phyloP scores from a whole-genome alignment of 306 rosid species.

The Psophocarpus tetragonolobus region DNA sequence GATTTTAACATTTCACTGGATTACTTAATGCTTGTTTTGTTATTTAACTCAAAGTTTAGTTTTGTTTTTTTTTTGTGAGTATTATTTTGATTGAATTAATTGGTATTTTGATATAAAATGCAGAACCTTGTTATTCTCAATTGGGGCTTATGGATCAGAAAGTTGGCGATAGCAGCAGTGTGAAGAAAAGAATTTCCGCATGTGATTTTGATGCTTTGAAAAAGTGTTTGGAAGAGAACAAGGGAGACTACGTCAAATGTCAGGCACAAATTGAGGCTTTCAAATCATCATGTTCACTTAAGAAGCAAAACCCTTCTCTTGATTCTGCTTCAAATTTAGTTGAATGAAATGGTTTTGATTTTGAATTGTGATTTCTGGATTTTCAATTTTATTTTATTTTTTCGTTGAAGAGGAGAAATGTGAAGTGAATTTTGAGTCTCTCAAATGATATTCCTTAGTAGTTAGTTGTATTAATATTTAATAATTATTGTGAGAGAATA shows the following conservation, averaged over 20 bases:
- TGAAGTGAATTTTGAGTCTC: neutral
- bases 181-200: constrained; percentile 53
- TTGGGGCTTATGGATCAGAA: constrained; percentile 50
- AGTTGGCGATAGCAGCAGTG: constrained; percentile 28
- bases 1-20: neutral
- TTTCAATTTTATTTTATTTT: neutral
- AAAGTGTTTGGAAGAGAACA: constrained; percentile 89
- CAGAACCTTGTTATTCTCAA: constrained; percentile 25
- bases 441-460: neutral
- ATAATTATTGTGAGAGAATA: constrained; percentile 13
- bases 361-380: constrained; percentile 10
- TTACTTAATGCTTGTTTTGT: neutral
- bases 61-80: neutral
- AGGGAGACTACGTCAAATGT: constrained; percentile 81
- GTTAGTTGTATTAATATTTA: constrained; percentile 11
- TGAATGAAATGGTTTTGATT: neutral
- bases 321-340: constrained; percentile 35
- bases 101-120: constrained; percentile 27
- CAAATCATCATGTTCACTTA: constrained; percentile 65
- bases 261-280: constrained; percentile 81
- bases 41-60: constrained; percentile 9
- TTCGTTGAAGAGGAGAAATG: neutral
- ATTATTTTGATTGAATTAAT: neutral
- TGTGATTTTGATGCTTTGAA: constrained; percentile 84
- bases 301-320: constrained; percentile 53